phyloP scores from a whole-genome alignment of 2,329 filamentous ascomycete genomes.

The Hypoxylon rubiginosum region DNA sequence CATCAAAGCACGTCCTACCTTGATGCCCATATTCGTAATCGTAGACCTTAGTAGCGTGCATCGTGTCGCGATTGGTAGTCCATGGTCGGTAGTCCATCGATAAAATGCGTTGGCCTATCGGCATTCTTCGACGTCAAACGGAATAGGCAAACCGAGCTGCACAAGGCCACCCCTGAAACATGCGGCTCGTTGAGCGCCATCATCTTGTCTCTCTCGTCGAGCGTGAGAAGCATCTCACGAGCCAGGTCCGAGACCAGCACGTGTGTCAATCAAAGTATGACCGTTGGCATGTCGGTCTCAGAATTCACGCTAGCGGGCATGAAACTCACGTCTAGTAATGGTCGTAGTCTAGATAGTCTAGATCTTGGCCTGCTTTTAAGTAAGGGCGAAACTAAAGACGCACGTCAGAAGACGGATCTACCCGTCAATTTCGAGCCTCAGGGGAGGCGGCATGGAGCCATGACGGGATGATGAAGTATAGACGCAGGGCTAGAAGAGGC shows the following conservation, averaged over 20 bases:
- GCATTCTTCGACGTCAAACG: not conserved
- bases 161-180: not conserved
- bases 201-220: not conserved
- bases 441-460: not conserved
- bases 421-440: not conserved
- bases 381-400: not conserved
- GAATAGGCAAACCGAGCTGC: not conserved
- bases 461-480: not conserved
- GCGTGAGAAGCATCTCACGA: not conserved
- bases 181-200: not conserved
- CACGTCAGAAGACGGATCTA: conserved; percentile 2
- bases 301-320: not conserved
- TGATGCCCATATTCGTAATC: not conserved
- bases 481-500: not conserved
- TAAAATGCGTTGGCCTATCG: not conserved
- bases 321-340: not conserved
- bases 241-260: not conserved
- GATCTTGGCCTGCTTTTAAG: not conserved
- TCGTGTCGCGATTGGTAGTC: not conserved
- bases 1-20: not conserved
- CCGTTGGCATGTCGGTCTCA: not conserved
- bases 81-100: not conserved
- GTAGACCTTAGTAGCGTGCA: not conserved
- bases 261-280: not conserved
- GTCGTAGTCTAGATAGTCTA: not conserved